phyloP scores from a whole-genome alignment of 148 eudicot genomes.

The Vaccinium corymbosum region DNA sequence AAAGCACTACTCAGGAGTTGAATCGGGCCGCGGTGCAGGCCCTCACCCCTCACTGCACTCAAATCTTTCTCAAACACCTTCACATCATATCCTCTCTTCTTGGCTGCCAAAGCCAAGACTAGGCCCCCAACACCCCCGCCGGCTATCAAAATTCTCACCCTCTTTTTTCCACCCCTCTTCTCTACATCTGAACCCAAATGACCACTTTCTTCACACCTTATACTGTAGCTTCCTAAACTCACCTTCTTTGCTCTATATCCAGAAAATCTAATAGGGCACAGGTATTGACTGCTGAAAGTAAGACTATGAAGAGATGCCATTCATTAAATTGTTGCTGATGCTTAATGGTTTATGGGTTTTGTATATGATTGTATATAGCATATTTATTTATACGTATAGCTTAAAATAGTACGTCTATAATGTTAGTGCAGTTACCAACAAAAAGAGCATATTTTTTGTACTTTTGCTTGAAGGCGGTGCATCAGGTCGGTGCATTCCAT shows the following conservation, averaged over 20 bases:
- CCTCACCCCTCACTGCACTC: conserved; percentile 31
- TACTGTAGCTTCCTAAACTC: background rate
- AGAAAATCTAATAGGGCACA: conserved; percentile 1
- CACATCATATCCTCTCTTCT: conserved; percentile 20
- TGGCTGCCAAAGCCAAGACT: conserved; percentile 24
- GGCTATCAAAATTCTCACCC: conserved; percentile 19
- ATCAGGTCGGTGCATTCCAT: background rate
- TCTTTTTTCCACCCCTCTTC: background rate
- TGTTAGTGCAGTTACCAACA: background rate
- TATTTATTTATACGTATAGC: background rate
- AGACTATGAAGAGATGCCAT: conserved; percentile 12
- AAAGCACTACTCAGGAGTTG: conserved; percentile 27
- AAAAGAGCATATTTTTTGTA: background rate
- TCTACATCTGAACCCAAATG: conserved; percentile 7
- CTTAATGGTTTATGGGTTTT: background rate
- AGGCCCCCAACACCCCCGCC: conserved; percentile 28
- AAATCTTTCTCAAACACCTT: conserved; percentile 27
- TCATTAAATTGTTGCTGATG: background rate
- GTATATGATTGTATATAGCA: background rate
- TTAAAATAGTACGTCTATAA: background rate
- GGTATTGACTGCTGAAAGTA: conserved; percentile 4
- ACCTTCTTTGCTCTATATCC: background rate
- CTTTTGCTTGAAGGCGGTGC: background rate
- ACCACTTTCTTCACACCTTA: conserved; percentile 9
- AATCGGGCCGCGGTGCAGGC: conserved; percentile 22